Evolutionary conservation across 192 early-diverging fungal genomes (phyloP).

Genomic region (Coemansia sp.): DNA sequence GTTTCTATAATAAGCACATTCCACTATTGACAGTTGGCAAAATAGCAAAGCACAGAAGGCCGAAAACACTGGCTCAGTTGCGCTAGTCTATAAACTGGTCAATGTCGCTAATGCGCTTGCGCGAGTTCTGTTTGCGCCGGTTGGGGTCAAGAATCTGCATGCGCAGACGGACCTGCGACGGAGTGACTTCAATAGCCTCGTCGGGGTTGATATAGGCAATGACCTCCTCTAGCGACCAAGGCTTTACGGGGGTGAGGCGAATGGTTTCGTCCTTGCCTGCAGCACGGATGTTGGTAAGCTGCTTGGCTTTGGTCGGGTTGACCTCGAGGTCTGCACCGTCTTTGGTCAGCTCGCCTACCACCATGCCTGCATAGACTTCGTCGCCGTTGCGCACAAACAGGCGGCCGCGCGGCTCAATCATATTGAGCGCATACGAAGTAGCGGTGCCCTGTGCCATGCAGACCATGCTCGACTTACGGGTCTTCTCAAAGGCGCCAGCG

Average conservation of each 20-base stretch:
- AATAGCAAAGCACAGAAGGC: too few species aligned
- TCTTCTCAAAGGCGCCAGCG: constrained; percentile 69
- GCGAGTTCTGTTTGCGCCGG: constrained; percentile 58
- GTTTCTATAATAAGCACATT: too few species aligned
- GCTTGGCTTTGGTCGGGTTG: constrained; percentile 81
- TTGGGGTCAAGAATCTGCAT: constrained; percentile 71
- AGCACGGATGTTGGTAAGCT: constrained; percentile 75
- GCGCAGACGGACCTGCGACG: constrained; percentile 67
- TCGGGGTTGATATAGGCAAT: constrained; percentile 78
- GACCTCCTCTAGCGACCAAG: constrained; percentile 68
- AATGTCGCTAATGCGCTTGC: constrained; percentile 48
- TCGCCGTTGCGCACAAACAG: constrained; percentile 73
- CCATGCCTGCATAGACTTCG: constrained; percentile 82
- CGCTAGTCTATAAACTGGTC: constrained; percentile 34
- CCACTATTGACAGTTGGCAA: too few species aligned
- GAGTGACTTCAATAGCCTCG: constrained; percentile 85
- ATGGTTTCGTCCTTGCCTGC: constrained; percentile 78
- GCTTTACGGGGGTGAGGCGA: constrained; percentile 64
- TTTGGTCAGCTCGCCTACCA: constrained; percentile 79
- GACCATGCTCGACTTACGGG: constrained; percentile 75
- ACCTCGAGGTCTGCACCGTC: constrained; percentile 74
- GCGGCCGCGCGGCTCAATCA: constrained; percentile 75
- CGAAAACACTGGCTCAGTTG: too few species aligned
- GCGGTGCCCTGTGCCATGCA: constrained; percentile 66
- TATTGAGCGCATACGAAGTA: constrained; percentile 71